A percentile compares a stretch with the other conserved stretches of the same genome.
Conservation (phyloP, 306 rosid species). For the Urtica urens region DNA sequence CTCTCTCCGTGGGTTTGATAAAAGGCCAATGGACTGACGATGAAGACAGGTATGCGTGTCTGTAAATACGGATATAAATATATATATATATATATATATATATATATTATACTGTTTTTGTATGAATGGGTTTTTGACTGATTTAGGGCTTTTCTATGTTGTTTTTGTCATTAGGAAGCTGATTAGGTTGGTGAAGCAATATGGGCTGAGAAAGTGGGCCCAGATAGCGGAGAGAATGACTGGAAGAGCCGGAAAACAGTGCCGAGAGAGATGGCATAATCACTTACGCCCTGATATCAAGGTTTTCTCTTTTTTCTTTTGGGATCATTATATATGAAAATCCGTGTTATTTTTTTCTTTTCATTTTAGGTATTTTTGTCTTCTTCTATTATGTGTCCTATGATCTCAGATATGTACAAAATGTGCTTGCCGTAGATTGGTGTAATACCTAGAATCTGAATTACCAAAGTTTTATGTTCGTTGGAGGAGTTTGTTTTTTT, state of each 20-base stretch:
- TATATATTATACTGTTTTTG: background rate
- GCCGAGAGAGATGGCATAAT: slow-evolving; percentile 95
- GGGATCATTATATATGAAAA: background rate
- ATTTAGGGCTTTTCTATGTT: background rate
- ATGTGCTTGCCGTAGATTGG: too few relatives aligned
- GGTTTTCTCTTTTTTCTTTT: slow-evolving; percentile 27
- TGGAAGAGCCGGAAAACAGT: slow-evolving; percentile 88
- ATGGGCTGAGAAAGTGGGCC: slow-evolving; percentile 83
- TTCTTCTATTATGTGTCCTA: too few relatives aligned
- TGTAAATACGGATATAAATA: too few relatives aligned
- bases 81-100: too few relatives aligned
- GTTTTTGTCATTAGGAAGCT: slow-evolving; percentile 35
- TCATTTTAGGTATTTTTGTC: background rate
- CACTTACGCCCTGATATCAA: slow-evolving; percentile 90
- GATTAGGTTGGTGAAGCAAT: slow-evolving; percentile 55
- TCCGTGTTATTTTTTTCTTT: background rate
- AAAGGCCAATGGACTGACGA: slow-evolving; percentile 88
- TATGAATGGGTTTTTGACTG: background rate
- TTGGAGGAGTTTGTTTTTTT: too few relatives aligned
- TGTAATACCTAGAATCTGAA: too few relatives aligned
- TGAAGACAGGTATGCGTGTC: slow-evolving; percentile 59
- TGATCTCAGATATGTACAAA: too few relatives aligned
- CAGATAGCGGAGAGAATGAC: slow-evolving; percentile 61
- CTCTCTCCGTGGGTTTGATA: slow-evolving; percentile 23
- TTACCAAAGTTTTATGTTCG: too few relatives aligned